These are phyloP conservation scores for Apiospora marii DNA, from an alignment of 2,329 filamentous ascomycete species.

Conservation along the genomic window DNA sequence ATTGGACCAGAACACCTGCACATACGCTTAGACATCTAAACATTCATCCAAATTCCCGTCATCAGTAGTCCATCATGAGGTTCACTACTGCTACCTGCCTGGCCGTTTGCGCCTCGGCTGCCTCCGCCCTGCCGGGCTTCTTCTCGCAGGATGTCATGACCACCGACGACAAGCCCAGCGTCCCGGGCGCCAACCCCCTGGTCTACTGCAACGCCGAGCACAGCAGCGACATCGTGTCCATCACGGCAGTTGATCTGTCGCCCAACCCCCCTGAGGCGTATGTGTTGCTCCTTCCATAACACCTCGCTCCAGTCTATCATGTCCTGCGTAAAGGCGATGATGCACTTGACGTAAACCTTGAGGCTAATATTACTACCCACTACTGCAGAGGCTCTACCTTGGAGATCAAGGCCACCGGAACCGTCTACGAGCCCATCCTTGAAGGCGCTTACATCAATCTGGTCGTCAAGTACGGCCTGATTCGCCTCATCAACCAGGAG, in stretches of 20 bases:
- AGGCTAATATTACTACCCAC: not conserved
- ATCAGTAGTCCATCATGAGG: constrained; percentile 45
- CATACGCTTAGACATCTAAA: not conserved
- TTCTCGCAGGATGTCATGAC: constrained; percentile 59
- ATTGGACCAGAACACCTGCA: not conserved
- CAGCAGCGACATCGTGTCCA: constrained; percentile 72
- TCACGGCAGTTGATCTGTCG: constrained; percentile 79
- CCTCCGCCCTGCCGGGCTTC: constrained; percentile 52
- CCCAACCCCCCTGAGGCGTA: constrained; percentile 92
- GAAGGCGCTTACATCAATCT: constrained; percentile 83
- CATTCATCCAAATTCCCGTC: not conserved
- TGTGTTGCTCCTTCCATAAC: constrained; percentile 45
- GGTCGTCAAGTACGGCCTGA: constrained; percentile 92
- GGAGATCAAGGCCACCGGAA: constrained; percentile 79
- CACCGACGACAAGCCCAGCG: constrained; percentile 63
- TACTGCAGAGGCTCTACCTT: constrained; percentile 75
- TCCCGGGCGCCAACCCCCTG: constrained; percentile 87
- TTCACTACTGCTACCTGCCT: constrained; percentile 50
- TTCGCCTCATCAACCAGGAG: constrained; percentile 82
- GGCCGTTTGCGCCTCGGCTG: constrained; percentile 51
- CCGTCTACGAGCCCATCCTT: constrained; percentile 75
- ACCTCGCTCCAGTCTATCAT: constrained; percentile 7
- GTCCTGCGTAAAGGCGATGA: not conserved
- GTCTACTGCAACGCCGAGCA: constrained; percentile 76
- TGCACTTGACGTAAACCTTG: not conserved